Base-by-base conservation (phyloP, 2,329 filamentous ascomycete genomes). In the Neoarthrinium moseri region DNA sequence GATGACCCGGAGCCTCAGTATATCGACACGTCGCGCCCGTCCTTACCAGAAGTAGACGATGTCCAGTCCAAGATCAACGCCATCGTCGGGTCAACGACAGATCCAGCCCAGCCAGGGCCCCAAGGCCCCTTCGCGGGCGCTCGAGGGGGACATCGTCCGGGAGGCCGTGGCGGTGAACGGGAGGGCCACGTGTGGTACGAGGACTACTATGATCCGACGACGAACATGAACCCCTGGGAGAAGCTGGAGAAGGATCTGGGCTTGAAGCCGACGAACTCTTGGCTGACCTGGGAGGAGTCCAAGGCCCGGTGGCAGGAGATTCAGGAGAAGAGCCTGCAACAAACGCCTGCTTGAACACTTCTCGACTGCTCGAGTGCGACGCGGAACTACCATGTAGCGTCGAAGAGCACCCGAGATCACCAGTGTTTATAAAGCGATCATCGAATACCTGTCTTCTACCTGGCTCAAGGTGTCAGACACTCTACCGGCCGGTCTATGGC, bases 211-310 rank as follows among this genome's bases (percentile, higher is more conserved):
- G 78, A 88, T 48, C 77, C 80, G 0, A 76, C 73, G 47, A 87
- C 84, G 50, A 81, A 89, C 55, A 75, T 84, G 60, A 89, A 91
- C 60, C 87, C 87, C 0, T 91, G 87, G 87, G 77, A 74, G 41
- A 63, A 59, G 7, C 64, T 85, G 17, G 81, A 85, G 61, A 66
- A 68, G 54, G 54, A 62, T 6, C 62, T 62, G 20, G 73, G 73
- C 0, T 52, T 84, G 37, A 53, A 64, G 30, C 49, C 74, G 2
- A 59, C 60, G 12, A 77, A 74, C 3, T 58, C 53, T 1, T 84
- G 78, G 79, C 51, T 75, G 23, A 48, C 61, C 11, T 64, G 50
- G 56, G 60, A 63, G 37, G 57, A 56, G 49, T 57, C 55, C 17
- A 62, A 53, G 45, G 41, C 21, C 42, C 48, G 20, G 26, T 47